Percentiles rank a stretch among this genome's conserved stretches.
Evolutionary conservation across 2,329 filamentous ascomycete genomes (phyloP).

Genomic region (Aspergillus hortae): DNA sequence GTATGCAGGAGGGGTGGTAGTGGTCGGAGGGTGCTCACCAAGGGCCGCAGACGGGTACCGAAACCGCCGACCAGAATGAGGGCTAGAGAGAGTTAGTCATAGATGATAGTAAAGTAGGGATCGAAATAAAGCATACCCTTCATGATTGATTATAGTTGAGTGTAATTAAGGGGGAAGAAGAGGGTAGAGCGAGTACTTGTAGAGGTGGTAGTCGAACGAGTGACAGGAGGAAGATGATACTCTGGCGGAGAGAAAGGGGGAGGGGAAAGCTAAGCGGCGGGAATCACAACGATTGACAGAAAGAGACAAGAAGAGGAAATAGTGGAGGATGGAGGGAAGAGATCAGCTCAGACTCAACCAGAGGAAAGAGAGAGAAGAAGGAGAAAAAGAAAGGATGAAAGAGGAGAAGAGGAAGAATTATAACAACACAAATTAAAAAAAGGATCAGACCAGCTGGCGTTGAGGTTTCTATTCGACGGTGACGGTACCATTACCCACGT

Average conservation of each 20-base stretch:
- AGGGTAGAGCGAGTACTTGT: background rate
- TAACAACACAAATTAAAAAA: slow-evolving; percentile 12
- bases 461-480: slow-evolving; percentile 10
- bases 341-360: background rate
- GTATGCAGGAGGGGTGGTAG: background rate
- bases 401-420: slow-evolving; percentile 10
- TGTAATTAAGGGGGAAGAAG: background rate
- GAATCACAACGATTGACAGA: background rate
- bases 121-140: slow-evolving; percentile 37
- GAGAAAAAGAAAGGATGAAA: slow-evolving; percentile 10
- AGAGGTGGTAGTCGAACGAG: background rate
- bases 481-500: background rate
- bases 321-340: background rate
- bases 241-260: background rate
- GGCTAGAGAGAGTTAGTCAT: slow-evolving; percentile 51
- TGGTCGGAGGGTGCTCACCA: slow-evolving; percentile 58
- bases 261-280: background rate
- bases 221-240: background rate
- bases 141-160: slow-evolving; percentile 32
- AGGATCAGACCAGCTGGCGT: slow-evolving; percentile 23
- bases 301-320: background rate
- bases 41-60: slow-evolving; percentile 92
- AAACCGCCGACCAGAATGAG: slow-evolving; percentile 99
- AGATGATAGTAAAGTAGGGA: slow-evolving; percentile 5
- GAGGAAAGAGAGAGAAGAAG: slow-evolving; percentile 5